These are phyloP conservation scores for Dioscorea alata DNA, from an alignment of 106 monocot genomes.

Conservation along the genomic window DNA sequence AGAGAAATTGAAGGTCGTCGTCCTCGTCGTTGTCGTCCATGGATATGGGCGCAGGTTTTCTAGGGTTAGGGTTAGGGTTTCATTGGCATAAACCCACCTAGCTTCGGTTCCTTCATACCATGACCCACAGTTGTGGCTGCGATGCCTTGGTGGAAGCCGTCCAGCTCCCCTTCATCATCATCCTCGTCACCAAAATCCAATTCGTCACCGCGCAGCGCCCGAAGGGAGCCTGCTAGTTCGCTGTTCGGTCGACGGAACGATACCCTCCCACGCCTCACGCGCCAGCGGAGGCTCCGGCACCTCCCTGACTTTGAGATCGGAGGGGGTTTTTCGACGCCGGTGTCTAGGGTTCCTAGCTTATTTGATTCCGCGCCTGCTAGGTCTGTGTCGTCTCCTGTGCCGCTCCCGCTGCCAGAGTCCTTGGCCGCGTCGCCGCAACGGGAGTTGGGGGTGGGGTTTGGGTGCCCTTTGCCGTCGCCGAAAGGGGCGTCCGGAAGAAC, in stretches of 20 bases:
- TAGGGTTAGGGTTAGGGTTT: not conserved
- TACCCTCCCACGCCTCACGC: constrained; percentile 26
- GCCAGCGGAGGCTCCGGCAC: constrained; percentile 40
- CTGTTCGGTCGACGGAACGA: not conserved
- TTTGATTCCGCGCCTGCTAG: constrained; percentile 26
- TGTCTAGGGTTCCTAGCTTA: constrained; percentile 22
- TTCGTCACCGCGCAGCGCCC: constrained; percentile 5
- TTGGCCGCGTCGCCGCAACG: not conserved
- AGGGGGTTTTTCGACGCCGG: constrained; percentile 16
- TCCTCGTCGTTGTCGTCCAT: constrained; percentile 4
- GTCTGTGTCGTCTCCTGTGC: constrained; percentile 33
- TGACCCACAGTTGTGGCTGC: not conserved
- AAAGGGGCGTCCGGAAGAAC: not conserved
- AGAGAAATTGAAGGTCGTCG: too few species aligned
- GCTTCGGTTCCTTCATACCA: not conserved
- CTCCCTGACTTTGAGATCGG: constrained; percentile 14
- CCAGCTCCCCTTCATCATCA: constrained; percentile 9
- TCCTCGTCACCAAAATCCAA: constrained; percentile 5
- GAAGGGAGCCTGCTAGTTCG: not conserved
- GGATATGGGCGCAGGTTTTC: not conserved
- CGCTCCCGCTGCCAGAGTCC: constrained; percentile 46
- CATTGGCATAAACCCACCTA: not conserved
- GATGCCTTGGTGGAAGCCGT: constrained; percentile 1
- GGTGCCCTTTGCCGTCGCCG: not conserved
- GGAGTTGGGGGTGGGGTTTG: not conserved